phyloP scores from a whole-genome alignment of 140 eudicot species.

The Ambrosia hybrid region DNA sequence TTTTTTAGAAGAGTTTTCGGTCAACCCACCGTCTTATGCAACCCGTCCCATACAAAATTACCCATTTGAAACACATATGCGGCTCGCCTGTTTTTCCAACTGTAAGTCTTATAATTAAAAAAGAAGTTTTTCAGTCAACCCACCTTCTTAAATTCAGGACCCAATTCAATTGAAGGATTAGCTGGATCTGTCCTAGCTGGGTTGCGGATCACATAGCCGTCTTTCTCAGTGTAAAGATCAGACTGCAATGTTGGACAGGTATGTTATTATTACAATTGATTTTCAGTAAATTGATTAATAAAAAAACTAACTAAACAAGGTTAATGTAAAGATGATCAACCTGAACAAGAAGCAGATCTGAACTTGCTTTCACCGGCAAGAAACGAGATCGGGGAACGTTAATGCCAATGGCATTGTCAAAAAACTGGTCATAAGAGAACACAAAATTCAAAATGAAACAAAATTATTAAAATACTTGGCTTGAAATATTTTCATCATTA shows the following conservation, averaged over 20 bases:
- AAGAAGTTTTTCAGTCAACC: background rate
- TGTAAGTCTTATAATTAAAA: background rate
- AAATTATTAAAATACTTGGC: background rate
- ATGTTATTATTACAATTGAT: background rate
- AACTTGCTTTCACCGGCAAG: slow-evolving; percentile 96
- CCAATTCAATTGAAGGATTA: slow-evolving; percentile 87
- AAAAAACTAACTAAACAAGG: background rate
- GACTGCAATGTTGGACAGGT: slow-evolving; percentile 50
- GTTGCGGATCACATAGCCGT: slow-evolving; percentile 76
- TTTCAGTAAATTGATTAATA: background rate
- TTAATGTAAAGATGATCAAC: slow-evolving; percentile 33
- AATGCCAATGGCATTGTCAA: slow-evolving; percentile 76
- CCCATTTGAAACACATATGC: background rate
- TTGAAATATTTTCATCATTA: background rate
- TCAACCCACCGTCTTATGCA: background rate
- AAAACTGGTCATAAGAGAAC: slow-evolving; percentile 56
- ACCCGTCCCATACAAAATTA: background rate
- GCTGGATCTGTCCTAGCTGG: slow-evolving; percentile 73
- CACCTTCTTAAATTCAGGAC: slow-evolving; percentile 94
- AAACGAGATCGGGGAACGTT: slow-evolving; percentile 96
- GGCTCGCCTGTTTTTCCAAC: background rate
- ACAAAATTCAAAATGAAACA: background rate
- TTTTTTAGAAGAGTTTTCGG: background rate
- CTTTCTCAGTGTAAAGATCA: slow-evolving; percentile 79
- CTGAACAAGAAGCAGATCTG: slow-evolving; percentile 97